Base-by-base conservation (phyloP, 2,329 filamentous ascomycete species). In the Microdochium nivale region DNA sequence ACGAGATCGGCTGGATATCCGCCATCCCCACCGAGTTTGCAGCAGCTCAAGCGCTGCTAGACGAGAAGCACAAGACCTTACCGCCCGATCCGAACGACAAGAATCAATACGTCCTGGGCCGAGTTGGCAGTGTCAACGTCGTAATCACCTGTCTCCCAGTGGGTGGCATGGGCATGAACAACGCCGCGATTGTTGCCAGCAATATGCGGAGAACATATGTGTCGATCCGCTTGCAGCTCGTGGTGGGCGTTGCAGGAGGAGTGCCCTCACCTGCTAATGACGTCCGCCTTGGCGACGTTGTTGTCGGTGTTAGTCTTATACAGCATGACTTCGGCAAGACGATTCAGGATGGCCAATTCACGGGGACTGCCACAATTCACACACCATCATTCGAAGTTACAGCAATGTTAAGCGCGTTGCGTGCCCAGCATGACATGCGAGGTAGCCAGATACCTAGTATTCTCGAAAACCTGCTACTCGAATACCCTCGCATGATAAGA, bases 1-100 rank as follows among this genome's bases (percentile, higher is more conserved):
- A 65, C 25, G 65, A 60, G 0, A 53, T 69, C 2, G 66, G 63
- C 0, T 69, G 65, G 65, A 59, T 68, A 0, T 66, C 60, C 46
- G 64, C 66, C 0, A 25, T 67, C 0, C 49, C 47, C 1, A 53
- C 59, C 1, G 65, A 69, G 23, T 56, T 59, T 49, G 57, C 57
- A 2, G 65, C 64, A 5, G 63, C 62, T 1, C 43, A 48, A 1
- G 55, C 47, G 7, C 60, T 67, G 56, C 52, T 69, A 57, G 63
- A 68, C n/a, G 52, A 60, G 3, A 13, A 62, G 57, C 1, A 53
- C 55, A 35, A 32, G 13, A n/a, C 23, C 1, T 60, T 56, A 8
- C 63, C 57, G 13, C 64, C 2, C 4, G 23, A 4, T 10, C 30
- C 0, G 0, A n/a, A 16, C 23, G 54, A 53, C 55, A 56, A 55